A percentile compares a stretch with the other conserved stretches of the same genome.
Evolutionary conservation across 2,329 filamentous ascomycete species (phyloP).

Genomic region (Aquanectria penicillioides): DNA sequence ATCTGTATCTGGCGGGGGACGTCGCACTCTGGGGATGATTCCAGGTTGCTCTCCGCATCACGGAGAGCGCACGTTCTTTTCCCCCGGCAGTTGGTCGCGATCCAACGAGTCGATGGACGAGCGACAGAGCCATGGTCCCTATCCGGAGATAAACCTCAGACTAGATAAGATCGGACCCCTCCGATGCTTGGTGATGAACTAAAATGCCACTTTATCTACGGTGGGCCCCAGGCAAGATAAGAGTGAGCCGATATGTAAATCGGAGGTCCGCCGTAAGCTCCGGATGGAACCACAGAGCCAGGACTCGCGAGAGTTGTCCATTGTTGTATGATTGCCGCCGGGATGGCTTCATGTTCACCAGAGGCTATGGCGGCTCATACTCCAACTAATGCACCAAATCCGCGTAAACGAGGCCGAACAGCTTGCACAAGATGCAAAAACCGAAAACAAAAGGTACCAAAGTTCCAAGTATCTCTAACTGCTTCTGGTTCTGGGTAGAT

Average conservation of each 20-base stretch:
- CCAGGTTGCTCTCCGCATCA: too few relatives aligned
- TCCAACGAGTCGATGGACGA: too few relatives aligned
- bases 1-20: too few relatives aligned
- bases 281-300: background rate
- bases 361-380: background rate
- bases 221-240: background rate
- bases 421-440: background rate
- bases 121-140: background rate
- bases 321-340: too few relatives aligned
- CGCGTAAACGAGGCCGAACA: background rate
- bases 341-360: background rate
- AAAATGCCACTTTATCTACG: background rate
- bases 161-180: background rate
- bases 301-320: background rate
- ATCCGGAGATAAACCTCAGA: background rate
- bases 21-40: too few relatives aligned
- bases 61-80: too few relatives aligned
- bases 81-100: too few relatives aligned
- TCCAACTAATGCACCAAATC: background rate
- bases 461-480: too few relatives aligned
- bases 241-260: slow-evolving; percentile 4
- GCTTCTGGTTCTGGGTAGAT: too few relatives aligned
- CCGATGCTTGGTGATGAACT: background rate
- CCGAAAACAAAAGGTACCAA: background rate
- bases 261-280: background rate